These are phyloP conservation scores for Stephania cephalantha DNA, from an alignment of 164 flowering plant genomes.

Conservation along the genomic window DNA sequence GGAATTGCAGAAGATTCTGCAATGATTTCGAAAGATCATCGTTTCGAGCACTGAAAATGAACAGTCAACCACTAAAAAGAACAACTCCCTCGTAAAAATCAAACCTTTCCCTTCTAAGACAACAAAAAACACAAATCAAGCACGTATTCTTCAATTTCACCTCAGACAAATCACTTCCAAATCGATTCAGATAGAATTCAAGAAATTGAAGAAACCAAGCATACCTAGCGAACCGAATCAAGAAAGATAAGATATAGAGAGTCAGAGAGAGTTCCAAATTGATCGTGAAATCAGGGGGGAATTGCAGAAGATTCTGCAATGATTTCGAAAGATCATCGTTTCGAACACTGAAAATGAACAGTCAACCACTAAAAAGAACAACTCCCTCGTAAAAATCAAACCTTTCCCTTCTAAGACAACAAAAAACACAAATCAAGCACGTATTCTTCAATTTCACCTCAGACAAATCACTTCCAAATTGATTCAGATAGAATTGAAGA, in stretches of 20 bases:
- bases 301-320: slow-evolving; percentile 8
- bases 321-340: background rate
- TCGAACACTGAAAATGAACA: background rate
- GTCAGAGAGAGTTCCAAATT: background rate
- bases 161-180: background rate
- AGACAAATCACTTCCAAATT: background rate
- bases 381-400: background rate
- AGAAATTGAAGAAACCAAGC: too few species aligned
- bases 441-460: background rate
- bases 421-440: background rate
- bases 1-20: slow-evolving; percentile 10
- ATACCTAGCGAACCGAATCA: too few species aligned
- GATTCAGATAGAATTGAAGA: too few species aligned
- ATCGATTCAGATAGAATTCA: too few species aligned
- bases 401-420: background rate
- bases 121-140: background rate
- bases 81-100: background rate
- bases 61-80: background rate
- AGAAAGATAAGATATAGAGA: too few species aligned
- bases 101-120: background rate
- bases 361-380: background rate
- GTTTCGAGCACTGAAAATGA: background rate
- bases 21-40: background rate
- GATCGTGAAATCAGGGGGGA: too few species aligned
- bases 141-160: background rate